Base-by-base conservation (phyloP, 2,329 filamentous ascomycete genomes). In the Tolypocladium guangdongense region DNA sequence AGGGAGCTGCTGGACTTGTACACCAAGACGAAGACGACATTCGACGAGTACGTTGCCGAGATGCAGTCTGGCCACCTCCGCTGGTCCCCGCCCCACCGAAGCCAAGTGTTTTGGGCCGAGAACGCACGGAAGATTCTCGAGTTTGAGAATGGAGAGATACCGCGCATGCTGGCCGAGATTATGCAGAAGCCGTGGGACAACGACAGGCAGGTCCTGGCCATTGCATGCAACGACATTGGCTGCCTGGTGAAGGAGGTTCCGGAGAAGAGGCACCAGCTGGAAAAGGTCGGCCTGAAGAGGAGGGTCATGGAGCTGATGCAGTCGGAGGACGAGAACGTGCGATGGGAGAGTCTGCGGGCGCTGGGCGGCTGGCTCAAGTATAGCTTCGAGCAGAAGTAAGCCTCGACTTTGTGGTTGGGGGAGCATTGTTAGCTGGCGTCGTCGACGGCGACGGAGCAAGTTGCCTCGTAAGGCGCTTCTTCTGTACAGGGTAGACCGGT, bases 241-340 rank as follows among this genome's bases (percentile, higher is more conserved):
- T 85, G 78, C 57, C 73, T 96, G 56, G 90, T 96, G 49, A 91
- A 88, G 70, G 88, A 95, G 69, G 87, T 92, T 52, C 90, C 91
- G 0, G 90, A 95, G 74, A 88, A 86, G 74, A 78, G 91, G 64
- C 75, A 78, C 55, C 81, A 87, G 67, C 77, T 96, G 61, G 91
- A 96, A 74, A 90, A 85, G 72, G 70, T 90, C 45, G 90, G 90
- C 0, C 71, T 96, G 58, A 96, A 96, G 80, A 82, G 81, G 20
- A 80, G 89, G 60, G 86, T 96, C 56, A 95, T 96, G 90, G 88
- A 90, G 72, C 76, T 96, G 64, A 96, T 96, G 91, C 84, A 83
- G 63, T 89, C 95, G 65, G 78, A 83, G 55, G 90, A 96, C 63
- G 90, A 96, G 74, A 85, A 83, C 55, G 89, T 96, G 48, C 79